These are phyloP conservation scores for Suillus placidus DNA, from an alignment of 768 basidiomycete genomes.

Conservation along the genomic window DNA sequence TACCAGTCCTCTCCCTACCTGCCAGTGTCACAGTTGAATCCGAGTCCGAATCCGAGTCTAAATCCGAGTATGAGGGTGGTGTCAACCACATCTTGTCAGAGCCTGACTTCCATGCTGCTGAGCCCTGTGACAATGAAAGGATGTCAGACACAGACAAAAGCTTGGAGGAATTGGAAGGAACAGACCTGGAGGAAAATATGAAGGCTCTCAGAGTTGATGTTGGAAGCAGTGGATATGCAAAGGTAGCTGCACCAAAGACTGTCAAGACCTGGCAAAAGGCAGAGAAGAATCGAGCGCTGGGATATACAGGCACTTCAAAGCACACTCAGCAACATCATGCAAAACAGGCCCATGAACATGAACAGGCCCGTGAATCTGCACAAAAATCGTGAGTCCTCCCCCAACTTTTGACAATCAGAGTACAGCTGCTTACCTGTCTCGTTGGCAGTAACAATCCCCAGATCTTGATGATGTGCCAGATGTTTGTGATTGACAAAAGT, in stretches of 20 bases:
- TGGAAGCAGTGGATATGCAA: neutral
- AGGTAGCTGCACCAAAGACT: neutral
- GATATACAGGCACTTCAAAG: neutral
- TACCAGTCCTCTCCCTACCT: neutral
- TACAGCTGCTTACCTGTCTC: conserved; percentile 1
- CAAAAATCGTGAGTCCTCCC: neutral
- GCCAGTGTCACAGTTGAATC: neutral
- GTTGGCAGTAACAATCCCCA: neutral
- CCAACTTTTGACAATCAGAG: neutral
- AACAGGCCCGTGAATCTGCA: neutral
- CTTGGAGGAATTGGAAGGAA: conserved; percentile 10
- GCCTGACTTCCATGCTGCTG: neutral
- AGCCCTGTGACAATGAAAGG: neutral
- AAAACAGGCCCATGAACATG: neutral
- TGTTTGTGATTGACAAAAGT: neutral
- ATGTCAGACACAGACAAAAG: conserved; percentile 3
- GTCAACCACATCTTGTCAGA: neutral
- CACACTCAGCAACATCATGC: neutral
- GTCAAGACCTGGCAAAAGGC: neutral
- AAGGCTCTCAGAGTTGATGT: neutral
- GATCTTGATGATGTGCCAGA: neutral
- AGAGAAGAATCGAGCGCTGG: neutral
- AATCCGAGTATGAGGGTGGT: conserved; percentile 1
- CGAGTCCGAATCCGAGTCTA: neutral
- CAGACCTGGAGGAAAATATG: conserved; percentile 3